Percentiles rank a stretch among this genome's conserved stretches.
These are phyloP conservation scores for Tilletia caries DNA, from an alignment of 1,284 basidiomycete genomes.

Conservation along the genomic window DNA sequence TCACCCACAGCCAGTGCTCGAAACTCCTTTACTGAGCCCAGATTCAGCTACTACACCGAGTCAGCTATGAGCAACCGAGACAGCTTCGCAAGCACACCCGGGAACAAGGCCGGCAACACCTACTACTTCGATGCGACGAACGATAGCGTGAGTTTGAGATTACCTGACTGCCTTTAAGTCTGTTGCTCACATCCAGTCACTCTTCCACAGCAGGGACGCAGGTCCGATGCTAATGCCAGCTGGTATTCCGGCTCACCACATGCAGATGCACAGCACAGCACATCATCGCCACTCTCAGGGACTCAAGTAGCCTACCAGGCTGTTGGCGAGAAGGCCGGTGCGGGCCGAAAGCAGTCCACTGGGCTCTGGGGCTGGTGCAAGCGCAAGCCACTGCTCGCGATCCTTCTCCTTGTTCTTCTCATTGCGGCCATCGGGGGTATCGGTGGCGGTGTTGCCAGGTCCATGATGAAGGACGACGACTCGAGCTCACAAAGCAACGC, in stretches of 20 bases:
- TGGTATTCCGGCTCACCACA: slow-evolving; percentile 5
- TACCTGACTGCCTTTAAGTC: too few relatives aligned
- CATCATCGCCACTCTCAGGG: not conserved
- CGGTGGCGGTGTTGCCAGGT: not conserved
- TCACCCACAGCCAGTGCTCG: not conserved
- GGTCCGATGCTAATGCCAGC: not conserved
- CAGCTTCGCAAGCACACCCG: not conserved
- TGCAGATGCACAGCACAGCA: slow-evolving; percentile 6
- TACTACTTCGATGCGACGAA: not conserved
- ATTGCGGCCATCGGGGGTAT: not conserved
- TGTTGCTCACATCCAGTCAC: not conserved
- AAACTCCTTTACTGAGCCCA: not conserved
- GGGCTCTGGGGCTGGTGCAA: slow-evolving; percentile 12
- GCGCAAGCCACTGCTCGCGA: not conserved
- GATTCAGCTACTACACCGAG: not conserved
- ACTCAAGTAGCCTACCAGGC: not conserved
- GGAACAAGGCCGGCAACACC: not conserved
- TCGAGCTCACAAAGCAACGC: not conserved
- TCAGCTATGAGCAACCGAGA: not conserved
- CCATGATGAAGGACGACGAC: not conserved
- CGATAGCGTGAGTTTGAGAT: not conserved
- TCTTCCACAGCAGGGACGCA: not conserved
- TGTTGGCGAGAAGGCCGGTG: not conserved
- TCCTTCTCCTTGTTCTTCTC: slow-evolving; percentile 1
- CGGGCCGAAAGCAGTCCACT: not conserved